phyloP scores from a whole-genome alignment of 2,329 filamentous ascomycete genomes.

The Gremmenia infestans region DNA sequence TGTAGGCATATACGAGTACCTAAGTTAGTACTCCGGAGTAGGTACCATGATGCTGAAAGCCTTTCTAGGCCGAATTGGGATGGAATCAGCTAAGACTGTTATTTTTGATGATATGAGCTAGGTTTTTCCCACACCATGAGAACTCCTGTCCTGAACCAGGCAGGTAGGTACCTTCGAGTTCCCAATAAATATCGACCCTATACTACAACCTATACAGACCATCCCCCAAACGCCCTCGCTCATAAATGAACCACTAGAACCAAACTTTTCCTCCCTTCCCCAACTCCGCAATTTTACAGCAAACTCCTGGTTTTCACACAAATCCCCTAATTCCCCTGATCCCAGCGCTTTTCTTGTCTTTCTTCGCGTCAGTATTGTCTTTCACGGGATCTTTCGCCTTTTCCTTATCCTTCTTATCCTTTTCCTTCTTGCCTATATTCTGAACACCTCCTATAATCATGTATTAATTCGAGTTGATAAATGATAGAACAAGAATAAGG shows the following conservation, averaged over 20 bases:
- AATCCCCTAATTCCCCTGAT: constrained; percentile 37
- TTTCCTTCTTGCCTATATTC: constrained; percentile 40
- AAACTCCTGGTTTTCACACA: constrained; percentile 2
- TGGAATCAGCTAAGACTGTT: too few relatives aligned
- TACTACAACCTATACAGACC: neutral
- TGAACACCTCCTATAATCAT: constrained; percentile 39
- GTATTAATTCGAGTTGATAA: constrained; percentile 1
- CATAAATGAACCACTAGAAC: neutral
- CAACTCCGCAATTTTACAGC: neutral
- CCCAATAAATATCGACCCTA: neutral
- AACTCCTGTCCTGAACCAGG: too few relatives aligned
- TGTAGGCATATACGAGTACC: too few relatives aligned
- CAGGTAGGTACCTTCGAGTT: too few relatives aligned
- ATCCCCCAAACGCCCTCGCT: too few relatives aligned
- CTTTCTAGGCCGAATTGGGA: too few relatives aligned
- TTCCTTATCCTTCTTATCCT: constrained; percentile 4
- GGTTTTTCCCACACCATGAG: too few relatives aligned
- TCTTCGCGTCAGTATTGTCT: constrained; percentile 34
- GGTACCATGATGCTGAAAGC: too few relatives aligned
- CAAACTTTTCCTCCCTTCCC: neutral
- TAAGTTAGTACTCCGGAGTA: too few relatives aligned
- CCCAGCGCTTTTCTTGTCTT: constrained; percentile 39
- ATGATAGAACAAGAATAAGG: neutral
- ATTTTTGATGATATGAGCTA: too few relatives aligned
- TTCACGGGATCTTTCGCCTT: constrained; percentile 7